These are phyloP conservation scores for Cucurbita moschata DNA, from an alignment of 306 rosid species.

Conservation along the genomic window DNA sequence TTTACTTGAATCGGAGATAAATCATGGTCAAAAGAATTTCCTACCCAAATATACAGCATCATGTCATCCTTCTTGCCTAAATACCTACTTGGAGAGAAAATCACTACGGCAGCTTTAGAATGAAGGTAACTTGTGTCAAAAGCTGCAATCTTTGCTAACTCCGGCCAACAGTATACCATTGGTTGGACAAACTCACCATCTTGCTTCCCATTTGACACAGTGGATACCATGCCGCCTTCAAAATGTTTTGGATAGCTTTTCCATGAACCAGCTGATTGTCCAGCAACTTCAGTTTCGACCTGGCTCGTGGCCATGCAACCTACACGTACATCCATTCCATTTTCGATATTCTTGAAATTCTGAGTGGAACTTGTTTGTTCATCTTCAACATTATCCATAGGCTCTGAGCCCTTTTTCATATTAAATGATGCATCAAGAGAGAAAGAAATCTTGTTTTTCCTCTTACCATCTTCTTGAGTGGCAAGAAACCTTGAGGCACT, in stretches of 20 bases:
- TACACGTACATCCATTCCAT: conserved; percentile 13
- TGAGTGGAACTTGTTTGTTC: conserved; percentile 24
- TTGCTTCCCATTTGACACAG: conserved; percentile 22
- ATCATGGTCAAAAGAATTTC: conserved; percentile 40
- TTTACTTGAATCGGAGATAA: conserved; percentile 29
- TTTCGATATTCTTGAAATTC: conserved; percentile 20
- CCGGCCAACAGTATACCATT: conserved; percentile 61
- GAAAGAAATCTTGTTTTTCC: conserved; percentile 18
- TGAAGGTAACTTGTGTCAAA: conserved; percentile 45
- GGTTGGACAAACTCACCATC: conserved; percentile 24
- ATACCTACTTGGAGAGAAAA: conserved; percentile 44
- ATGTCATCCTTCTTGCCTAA: conserved; percentile 21
- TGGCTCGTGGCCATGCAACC: conserved; percentile 12
- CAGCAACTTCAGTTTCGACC: conserved; percentile 16
- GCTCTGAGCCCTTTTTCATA: conserved; percentile 17
- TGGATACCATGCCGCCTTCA: conserved; percentile 16
- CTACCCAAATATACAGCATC: conserved; percentile 70
- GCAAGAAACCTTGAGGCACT: conserved; percentile 22
- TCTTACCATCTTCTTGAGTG: conserved; percentile 19
- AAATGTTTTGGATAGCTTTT: conserved; percentile 9
- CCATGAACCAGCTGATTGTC: conserved; percentile 20
- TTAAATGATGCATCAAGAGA: conserved; percentile 16
- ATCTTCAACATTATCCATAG: conserved; percentile 18
- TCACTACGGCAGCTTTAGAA: conserved; percentile 55
- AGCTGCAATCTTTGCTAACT: conserved; percentile 45